Percentiles rank a stretch among this genome's conserved stretches.
phyloP scores from a whole-genome alignment of 441 rosid species.

The Gossypium schwendimanii region DNA sequence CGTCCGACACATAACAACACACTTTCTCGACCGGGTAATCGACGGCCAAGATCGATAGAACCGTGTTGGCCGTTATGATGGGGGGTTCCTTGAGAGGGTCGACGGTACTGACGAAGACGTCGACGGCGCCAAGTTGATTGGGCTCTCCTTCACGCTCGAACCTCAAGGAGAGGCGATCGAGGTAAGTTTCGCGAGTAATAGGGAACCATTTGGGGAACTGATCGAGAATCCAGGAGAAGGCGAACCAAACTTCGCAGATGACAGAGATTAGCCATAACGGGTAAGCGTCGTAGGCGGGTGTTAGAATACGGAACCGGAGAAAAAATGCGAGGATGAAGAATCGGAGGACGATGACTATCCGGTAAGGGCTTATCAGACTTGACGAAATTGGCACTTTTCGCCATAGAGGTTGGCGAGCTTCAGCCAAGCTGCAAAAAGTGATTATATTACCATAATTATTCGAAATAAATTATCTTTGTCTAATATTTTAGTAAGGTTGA shows the following conservation, averaged over 20 bases:
- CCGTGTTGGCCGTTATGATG: conserved; percentile 77
- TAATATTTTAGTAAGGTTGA: too few relatives aligned
- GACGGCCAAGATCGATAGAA: conserved; percentile 67
- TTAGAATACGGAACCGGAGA: conserved; percentile 74
- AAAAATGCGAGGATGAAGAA: conserved; percentile 64
- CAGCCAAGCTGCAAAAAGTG: conserved; percentile 55
- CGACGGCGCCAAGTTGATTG: conserved; percentile 64
- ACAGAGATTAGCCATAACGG: conserved; percentile 86
- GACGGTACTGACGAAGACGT: conserved; percentile 80
- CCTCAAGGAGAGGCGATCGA: conserved; percentile 73
- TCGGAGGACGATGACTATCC: conserved; percentile 79
- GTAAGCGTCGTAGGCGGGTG: conserved; percentile 77
- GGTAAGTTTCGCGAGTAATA: conserved; percentile 65
- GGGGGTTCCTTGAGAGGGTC: conserved; percentile 95
- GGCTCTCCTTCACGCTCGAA: conserved; percentile 78
- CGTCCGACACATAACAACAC: conserved; percentile 84
- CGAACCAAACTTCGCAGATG: conserved; percentile 87
- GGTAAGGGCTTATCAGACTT: conserved; percentile 76
- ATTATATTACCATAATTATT: too few relatives aligned
- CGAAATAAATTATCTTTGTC: too few relatives aligned
- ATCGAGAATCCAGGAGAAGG: conserved; percentile 85
- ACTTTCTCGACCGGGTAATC: conserved; percentile 82
- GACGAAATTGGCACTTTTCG: conserved; percentile 75
- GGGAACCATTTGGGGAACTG: conserved; percentile 95
- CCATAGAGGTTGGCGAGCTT: conserved; percentile 88